phyloP scores from a whole-genome alignment of 2,329 filamentous ascomycete genomes.

The Setomelanomma holmii region DNA sequence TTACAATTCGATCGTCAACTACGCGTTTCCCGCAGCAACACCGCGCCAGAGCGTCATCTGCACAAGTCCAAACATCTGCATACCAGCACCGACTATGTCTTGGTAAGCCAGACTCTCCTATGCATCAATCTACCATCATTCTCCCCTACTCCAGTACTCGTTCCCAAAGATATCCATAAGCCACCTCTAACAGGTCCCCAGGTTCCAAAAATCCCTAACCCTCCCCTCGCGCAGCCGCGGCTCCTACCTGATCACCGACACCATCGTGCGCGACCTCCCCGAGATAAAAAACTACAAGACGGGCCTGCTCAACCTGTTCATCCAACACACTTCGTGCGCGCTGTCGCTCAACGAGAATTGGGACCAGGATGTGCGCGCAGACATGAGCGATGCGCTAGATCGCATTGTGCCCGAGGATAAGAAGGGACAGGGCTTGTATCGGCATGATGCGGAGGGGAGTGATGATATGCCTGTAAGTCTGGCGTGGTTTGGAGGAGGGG shows the following conservation, averaged over 20 bases:
- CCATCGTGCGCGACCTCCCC: constrained; percentile 73
- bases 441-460: constrained; percentile 82
- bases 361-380: constrained; percentile 82
- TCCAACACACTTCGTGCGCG: constrained; percentile 94
- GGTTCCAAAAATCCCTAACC: constrained; percentile 80
- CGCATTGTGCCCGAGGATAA: constrained; percentile 83
- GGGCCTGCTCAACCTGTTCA: constrained; percentile 76
- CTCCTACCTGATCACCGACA: constrained; percentile 87
- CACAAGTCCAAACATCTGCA: constrained; percentile 36
- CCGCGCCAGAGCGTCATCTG: constrained; percentile 31
- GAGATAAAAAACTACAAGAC: constrained; percentile 85
- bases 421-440: constrained; percentile 67
- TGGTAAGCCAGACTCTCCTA: constrained; percentile 25
- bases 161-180: too few species aligned
- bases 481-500: not conserved
- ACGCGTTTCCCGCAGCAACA: constrained; percentile 31
- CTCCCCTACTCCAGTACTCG: too few species aligned
- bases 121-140: not conserved
- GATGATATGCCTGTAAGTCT: constrained; percentile 89
- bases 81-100: constrained; percentile 34
- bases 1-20: constrained; percentile 36
- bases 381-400: constrained; percentile 95
- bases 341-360: constrained; percentile 93
- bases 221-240: constrained; percentile 80
- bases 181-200: constrained; percentile 8